These are phyloP conservation scores for Acanthamoeba castellanii DNA, from an alignment of 208 protist genomes.

Conservation along the genomic window DNA sequence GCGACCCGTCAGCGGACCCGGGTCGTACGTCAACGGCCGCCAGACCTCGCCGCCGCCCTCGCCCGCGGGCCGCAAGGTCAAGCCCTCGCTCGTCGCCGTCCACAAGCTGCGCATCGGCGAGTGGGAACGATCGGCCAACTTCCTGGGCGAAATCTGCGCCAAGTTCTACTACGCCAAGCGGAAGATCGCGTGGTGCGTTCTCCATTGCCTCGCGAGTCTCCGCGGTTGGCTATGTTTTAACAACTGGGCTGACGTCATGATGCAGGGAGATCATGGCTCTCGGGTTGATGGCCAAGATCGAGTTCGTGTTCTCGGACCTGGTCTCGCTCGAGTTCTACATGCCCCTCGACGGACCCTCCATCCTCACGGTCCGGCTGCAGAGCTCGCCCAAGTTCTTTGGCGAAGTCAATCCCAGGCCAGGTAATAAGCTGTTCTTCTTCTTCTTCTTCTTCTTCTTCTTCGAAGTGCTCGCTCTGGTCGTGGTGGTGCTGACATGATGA, in stretches of 20 bases:
- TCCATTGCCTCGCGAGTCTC: not conserved
- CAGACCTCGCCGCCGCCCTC: not conserved
- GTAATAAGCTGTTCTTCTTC: not conserved
- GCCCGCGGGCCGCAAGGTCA: conserved; percentile 5
- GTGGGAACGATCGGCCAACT: not conserved
- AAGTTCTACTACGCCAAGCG: conserved; percentile 56
- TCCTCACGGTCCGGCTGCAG: not conserved
- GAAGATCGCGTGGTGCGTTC: not conserved
- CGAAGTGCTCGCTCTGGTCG: not conserved
- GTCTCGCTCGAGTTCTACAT: conserved; percentile 31
- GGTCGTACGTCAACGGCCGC: not conserved
- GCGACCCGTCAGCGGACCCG: not conserved
- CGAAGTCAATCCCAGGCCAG: conserved; percentile 20
- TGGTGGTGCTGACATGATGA: too few relatives aligned
- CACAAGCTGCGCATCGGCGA: not conserved
- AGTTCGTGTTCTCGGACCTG: not conserved
- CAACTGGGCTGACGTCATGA: not conserved
- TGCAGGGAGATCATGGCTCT: conserved; percentile 35
- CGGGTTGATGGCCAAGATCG: conserved; percentile 47
- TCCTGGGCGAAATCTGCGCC: conserved; percentile 53
- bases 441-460: not conserved
- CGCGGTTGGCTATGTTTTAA: not conserved
- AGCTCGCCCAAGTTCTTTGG: conserved; percentile 38
- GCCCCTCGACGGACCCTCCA: not conserved
- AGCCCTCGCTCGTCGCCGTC: not conserved